Evolutionary conservation across 306 rosid genomes (phyloP).

Genomic region (Quercus suber): DNA sequence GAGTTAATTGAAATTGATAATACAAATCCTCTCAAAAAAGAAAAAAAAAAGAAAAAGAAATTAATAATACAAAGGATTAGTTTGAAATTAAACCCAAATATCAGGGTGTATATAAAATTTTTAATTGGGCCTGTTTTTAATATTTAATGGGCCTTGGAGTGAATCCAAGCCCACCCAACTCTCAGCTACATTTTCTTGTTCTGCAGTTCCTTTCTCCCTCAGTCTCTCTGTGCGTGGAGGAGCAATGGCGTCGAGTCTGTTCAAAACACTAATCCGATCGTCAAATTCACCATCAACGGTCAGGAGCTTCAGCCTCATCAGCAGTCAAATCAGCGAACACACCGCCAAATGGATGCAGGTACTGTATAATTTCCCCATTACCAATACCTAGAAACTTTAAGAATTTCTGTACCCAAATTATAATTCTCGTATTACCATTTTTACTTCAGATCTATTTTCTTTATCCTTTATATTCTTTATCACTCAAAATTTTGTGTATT

Average conservation of each 20-base stretch:
- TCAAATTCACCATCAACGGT: constrained; percentile 34
- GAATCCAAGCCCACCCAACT: background rate
- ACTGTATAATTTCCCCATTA: background rate
- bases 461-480: background rate
- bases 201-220: background rate
- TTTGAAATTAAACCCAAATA: too few relatives aligned
- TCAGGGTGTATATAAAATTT: too few relatives aligned
- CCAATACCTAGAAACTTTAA: background rate
- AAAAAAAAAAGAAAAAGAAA: too few relatives aligned
- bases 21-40: too few relatives aligned
- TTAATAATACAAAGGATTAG: too few relatives aligned
- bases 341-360: constrained; percentile 96
- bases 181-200: background rate
- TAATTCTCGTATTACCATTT: background rate
- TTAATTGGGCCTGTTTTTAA: too few relatives aligned
- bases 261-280: constrained; percentile 58
- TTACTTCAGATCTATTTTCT: background rate
- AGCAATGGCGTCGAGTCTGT: constrained; percentile 68
- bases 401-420: background rate
- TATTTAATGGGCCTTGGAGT: background rate
- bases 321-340: constrained; percentile 59
- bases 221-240: background rate
- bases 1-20: too few relatives aligned
- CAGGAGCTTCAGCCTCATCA: constrained; percentile 54
- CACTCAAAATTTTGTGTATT: too few relatives aligned